Base-by-base conservation (phyloP, 371 early-diverging fungal species). In the Nosema muscidifuracis region DNA sequence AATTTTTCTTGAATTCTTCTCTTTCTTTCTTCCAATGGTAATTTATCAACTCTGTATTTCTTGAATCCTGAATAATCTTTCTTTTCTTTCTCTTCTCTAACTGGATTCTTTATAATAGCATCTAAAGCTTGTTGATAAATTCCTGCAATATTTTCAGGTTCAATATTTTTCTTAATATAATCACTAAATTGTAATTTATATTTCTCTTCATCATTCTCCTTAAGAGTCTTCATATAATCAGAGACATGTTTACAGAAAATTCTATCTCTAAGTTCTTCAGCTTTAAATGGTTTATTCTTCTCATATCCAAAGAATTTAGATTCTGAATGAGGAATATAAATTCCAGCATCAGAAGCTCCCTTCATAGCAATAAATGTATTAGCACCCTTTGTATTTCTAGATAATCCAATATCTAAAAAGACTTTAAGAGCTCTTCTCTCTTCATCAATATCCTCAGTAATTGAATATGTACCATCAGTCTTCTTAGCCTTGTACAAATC, bases 301-400 rank as follows among this genome's bases (percentile, higher is more conserved):
- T 91, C 90, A 87, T 87, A 97, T 83, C 97, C 99, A 78, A 92
- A 92, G 90, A 99, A 95, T 83, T 94, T 92, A 85, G 87, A 87
- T 86, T 93, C 94, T 79, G 87, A 86, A 92, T 98, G 95, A 81
- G 99, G 99, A 79, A 98, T 87, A 84, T 86, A 88, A 81, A 98
- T 84, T 85, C 99, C 99, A 85, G 96, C 96, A 87, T 98, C 99
- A 82, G 92, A 92, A 79, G 96, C 96, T 86, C 99, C 99, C 90
- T 97, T 98, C 88, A 95, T 89, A 85, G 92, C 96, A 83, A 89
- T 94, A 81, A 97, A 99, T 83, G 96, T 91, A 86, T 91, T 91
- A 83, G 94, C 90, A 83, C 97, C 99, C 75, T 94, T 95, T 85
- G 95, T 92, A 85, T 96, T 91, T 84, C 95, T 91, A 84, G 89